Evolutionary conservation across 371 early-diverging fungal genomes (phyloP), one percentile per base, ranked within the genome.

Genomic region (Rhizopus delemar): DNA sequence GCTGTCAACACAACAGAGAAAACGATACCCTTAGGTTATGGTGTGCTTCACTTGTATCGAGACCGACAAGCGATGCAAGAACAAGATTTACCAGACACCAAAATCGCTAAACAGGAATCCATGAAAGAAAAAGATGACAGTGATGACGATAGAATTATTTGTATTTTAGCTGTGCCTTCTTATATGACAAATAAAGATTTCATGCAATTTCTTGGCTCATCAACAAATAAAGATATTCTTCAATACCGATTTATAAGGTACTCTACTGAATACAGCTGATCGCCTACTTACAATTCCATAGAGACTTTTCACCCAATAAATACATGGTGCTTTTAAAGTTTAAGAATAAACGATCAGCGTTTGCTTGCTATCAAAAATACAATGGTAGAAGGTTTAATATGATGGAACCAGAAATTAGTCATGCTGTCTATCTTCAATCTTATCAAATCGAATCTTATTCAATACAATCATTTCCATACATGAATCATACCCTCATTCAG

Each of bases 171-270:
- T 13, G 92, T 96, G 1, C 97, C 97, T 0, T 77, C 88, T 0
- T 93, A 92, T 72, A 85, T 94, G 86, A 83, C 90, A 5, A 77
- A 94, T 1, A 84, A 89, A 12, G 97, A 95, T 66, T 89, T 95
- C 64, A 70, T 94, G 28, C 74, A 81, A 4, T 94, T 93, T 74
- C 80, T 93, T 3, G 93, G 90, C 1, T 74, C 87, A 22, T 22
- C 22, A 22, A 73, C 75, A 6, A 80, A 77, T 12, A 62, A 77
- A 3, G 68, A 71, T 15, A 81, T 90, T 9, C 67, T 82, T 2
- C 87, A 90, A 51, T 78, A 89, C 57, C 83, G 92, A 34, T 83
- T 91, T 51, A 74, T 93, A 22, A 75, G 88, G 83, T 84, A 76
- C 56, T 32, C 39, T 22, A 22, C 22, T 22, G 22, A 22, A 22